Percentiles rank a stretch among this genome's conserved stretches.
phyloP scores from a whole-genome alignment of 2,329 filamentous ascomycete species.

The Diaporthe velutina region DNA sequence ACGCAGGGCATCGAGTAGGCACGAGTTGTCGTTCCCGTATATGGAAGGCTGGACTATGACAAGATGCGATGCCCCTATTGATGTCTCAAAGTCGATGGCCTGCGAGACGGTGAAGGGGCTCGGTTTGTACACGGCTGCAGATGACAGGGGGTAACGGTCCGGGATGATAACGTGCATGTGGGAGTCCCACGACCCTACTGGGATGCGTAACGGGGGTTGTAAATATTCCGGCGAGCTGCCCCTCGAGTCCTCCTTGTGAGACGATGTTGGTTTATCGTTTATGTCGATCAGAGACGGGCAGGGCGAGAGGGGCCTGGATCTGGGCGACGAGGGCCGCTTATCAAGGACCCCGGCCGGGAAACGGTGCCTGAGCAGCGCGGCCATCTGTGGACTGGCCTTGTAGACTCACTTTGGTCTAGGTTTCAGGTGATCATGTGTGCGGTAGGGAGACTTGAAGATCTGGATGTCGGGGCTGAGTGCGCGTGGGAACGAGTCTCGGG shows the following conservation, averaged over 20 bases:
- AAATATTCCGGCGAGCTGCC: neutral
- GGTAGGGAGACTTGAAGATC: neutral
- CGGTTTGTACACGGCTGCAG: conserved; percentile 34
- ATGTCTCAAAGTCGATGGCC: conserved; percentile 41
- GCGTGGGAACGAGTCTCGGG: conserved; percentile 1
- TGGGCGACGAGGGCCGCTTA: conserved; percentile 21
- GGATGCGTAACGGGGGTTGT: conserved; percentile 28
- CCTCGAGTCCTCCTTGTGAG: conserved; percentile 31
- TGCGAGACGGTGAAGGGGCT: conserved; percentile 33
- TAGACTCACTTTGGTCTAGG: neutral
- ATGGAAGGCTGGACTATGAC: conserved; percentile 48
- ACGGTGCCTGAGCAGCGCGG: conserved; percentile 35
- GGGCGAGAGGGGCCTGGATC: conserved; percentile 1
- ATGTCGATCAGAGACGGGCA: conserved; percentile 26
- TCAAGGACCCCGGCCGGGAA: conserved; percentile 32
- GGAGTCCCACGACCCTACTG: conserved; percentile 47
- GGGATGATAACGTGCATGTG: conserved; percentile 47
- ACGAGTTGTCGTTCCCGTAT: conserved; percentile 48
- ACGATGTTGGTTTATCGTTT: conserved; percentile 31
- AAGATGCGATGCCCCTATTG: conserved; percentile 45
- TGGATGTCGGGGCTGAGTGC: neutral
- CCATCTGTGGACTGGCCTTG: conserved; percentile 27
- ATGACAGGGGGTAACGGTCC: conserved; percentile 37
- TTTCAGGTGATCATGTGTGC: neutral
- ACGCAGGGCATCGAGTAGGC: conserved; percentile 47